Evolutionary conservation across 2,329 filamentous ascomycete genomes (phyloP), one percentile per base, ranked within the genome.

Genomic region (Penicillium aurantiogriseum): DNA sequence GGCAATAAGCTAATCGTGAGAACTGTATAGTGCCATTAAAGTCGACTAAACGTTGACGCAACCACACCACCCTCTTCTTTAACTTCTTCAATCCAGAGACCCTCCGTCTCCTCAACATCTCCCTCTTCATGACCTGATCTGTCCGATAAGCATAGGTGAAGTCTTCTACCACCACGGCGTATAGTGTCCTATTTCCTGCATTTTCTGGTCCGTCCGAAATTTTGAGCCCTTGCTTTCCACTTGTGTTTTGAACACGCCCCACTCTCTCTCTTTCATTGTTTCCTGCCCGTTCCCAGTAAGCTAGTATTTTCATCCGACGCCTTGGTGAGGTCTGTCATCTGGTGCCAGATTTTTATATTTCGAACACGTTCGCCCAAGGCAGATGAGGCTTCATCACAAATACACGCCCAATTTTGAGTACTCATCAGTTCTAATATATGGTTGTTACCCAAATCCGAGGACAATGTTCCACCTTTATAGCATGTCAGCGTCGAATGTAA

Each of bases 21-120:
- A 27, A 33, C n/a, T 11, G 2, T 40, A 58, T 49, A 74, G 72
- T 57, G 67, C 68, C 21, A 68, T 73, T 50, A 75, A 75, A 47
- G 69, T 74, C 42, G 72, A 74, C 62, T 74, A 58, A 61, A 42
- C 10, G 21, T 27, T 38, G 15, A 36, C 25, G 19, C 35, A 33
- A 35, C 27, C n/a, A 23, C n/a, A 23, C 4, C 15, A 21, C 43
- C 19, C 2, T 23, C 25, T 54, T 36, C 19, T 33, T 44, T 21
- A 36, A 51, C 29, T 17, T 19, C 8, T 45, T 11, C 21, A 33
- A 46, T 33, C n/a, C 10, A 50, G 19, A 31, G 27, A 46, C n/a
- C 25, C n/a, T 9, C 27, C 36, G 19, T 50, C 38, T 33, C n/a
- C 15, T 33, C 10, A 11, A 33, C 31, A 23, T 44, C 43, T 44